Percentiles rank a stretch among this genome's conserved stretches.
phyloP scores from a whole-genome alignment of 306 rosid genomes.

The Hippophae rhamnoides region DNA sequence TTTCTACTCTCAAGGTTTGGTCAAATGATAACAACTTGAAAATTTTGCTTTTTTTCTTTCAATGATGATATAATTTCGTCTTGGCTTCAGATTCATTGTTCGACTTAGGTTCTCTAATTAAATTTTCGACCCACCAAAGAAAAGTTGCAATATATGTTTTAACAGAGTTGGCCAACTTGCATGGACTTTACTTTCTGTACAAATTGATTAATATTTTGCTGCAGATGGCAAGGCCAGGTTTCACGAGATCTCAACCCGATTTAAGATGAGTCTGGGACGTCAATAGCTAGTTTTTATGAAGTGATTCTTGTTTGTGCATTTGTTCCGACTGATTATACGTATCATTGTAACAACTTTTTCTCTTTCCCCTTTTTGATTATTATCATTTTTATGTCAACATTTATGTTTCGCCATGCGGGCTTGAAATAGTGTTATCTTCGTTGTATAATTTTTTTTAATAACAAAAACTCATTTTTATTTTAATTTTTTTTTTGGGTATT shows the following conservation, averaged over 20 bases:
- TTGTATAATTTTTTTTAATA: too few relatives aligned
- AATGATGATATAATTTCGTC: background rate
- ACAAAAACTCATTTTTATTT: too few relatives aligned
- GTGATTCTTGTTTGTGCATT: slow-evolving; percentile 33
- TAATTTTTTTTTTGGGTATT: too few relatives aligned
- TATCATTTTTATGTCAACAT: too few relatives aligned
- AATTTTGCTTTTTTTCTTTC: background rate
- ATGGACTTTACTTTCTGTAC: too few relatives aligned
- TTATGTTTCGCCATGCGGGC: too few relatives aligned
- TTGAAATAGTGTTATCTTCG: too few relatives aligned
- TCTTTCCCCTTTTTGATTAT: slow-evolving; percentile 11
- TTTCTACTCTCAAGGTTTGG: slow-evolving; percentile 90
- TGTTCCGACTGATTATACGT: slow-evolving; percentile 58
- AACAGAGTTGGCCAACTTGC: too few relatives aligned
- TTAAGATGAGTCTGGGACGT: slow-evolving; percentile 23
- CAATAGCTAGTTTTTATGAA: slow-evolving; percentile 21
- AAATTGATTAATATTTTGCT: background rate
- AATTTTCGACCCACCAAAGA: too few relatives aligned
- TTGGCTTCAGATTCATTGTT: background rate
- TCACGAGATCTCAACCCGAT: slow-evolving; percentile 64
- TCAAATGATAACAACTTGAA: slow-evolving; percentile 8
- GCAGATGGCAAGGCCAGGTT: slow-evolving; percentile 98
- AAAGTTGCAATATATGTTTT: too few relatives aligned
- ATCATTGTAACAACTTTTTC: slow-evolving; percentile 41
- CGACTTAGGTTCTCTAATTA: too few relatives aligned